phyloP scores from a whole-genome alignment of 345 rosid species.

The Geranium brycei region DNA sequence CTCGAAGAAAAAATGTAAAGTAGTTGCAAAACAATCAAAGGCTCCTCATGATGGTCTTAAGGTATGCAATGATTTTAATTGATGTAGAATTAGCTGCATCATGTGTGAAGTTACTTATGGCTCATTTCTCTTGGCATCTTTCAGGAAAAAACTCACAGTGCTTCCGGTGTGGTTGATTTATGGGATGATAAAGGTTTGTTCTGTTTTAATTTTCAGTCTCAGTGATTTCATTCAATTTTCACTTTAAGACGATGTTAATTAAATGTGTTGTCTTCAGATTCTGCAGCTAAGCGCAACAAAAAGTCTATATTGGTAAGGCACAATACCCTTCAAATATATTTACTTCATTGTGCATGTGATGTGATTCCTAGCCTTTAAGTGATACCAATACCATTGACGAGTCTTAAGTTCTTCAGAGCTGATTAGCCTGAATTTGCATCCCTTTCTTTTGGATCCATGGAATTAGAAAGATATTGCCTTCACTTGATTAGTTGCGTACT shows the following conservation, averaged over 20 bases:
- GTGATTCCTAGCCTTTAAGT: background rate
- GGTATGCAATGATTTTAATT: slow-evolving; percentile 20
- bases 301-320: slow-evolving; percentile 40
- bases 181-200: slow-evolving; percentile 58
- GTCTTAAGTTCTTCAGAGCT: too few species aligned
- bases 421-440: too few species aligned
- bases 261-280: background rate
- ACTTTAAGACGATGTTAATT: background rate
- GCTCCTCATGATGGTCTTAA: slow-evolving; percentile 18
- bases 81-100: background rate
- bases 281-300: slow-evolving; percentile 32
- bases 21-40: slow-evolving; percentile 9
- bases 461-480: too few species aligned
- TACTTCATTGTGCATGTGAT: background rate
- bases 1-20: slow-evolving; percentile 25
- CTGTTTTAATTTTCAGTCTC: background rate
- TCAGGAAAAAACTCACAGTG: slow-evolving; percentile 26
- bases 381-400: background rate
- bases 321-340: background rate
- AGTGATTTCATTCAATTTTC: background rate
- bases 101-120: slow-evolving; percentile 1
- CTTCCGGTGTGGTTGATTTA: slow-evolving; percentile 44
- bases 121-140: slow-evolving; percentile 5
- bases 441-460: too few species aligned
- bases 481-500: too few species aligned